Evolutionary conservation across 305 asterid genomes (phyloP), one percentile per base, ranked within the genome.

Genomic region (Rubia tinctorum): DNA sequence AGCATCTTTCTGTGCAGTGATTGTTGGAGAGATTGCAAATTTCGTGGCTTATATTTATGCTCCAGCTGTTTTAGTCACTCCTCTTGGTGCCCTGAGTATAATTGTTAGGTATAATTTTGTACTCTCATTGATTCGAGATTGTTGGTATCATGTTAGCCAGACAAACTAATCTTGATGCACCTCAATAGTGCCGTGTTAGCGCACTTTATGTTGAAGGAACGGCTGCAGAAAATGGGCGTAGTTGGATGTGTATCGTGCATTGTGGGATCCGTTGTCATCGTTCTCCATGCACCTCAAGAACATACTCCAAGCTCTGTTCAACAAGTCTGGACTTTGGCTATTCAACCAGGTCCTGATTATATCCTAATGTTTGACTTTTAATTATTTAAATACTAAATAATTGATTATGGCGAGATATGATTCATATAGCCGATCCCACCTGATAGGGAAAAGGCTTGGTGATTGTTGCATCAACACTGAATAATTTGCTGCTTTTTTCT

Each of bases 21-120:
- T 90, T 73, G 89, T 86, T 42, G 97, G 97, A 7, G 98, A 92
- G 78, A 81, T 82, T 59, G 93, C 96, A 77, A 92, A 90, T 78
- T 92, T 92, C 73, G 88, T 92, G 73, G 98, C 98, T 56, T 92
- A 92, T 86, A 84, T 89, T 43, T 92, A 86, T 77, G 96, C 98
- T 72, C 98, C 98, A 6, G 98, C 98, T 43, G 94, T 92, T 82
- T 91, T 92, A 27, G 98, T 92, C 79, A 92, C 98, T 67, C 98
- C 97, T 44, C 94, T 90, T 20, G 98, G 98, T 79, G 98, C 94
- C 42, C 87, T 88, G 74, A 92, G 97, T 82, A 92, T 90, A 73
- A 90, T 92, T 34, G 87, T 92, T 71, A 92, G 98, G 98, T 92
- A 84, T 47, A 56, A 27, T 72, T 11, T 67, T 71, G 55, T 12